Conservation (phyloP, 208 protist genomes). For the Trichomonas gallinae region DNA sequence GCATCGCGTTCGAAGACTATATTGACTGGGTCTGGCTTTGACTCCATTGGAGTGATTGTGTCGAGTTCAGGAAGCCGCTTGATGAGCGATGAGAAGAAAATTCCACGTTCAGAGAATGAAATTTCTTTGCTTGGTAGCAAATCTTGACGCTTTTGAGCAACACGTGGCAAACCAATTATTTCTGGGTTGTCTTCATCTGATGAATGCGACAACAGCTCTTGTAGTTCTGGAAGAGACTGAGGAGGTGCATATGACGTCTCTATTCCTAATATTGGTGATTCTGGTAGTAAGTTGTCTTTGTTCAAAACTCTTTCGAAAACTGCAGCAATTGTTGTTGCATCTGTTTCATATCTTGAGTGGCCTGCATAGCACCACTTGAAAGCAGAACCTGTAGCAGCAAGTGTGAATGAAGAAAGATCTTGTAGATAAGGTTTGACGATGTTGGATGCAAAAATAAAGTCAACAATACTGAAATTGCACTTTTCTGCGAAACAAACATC, state of each 20-base stretch:
- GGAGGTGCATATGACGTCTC: not conserved
- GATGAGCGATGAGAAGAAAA: not conserved
- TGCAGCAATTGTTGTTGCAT: not conserved
- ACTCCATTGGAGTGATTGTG: not conserved
- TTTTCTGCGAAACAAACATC: not conserved
- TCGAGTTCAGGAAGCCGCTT: not conserved
- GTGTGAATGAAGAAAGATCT: not conserved
- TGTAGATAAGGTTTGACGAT: not conserved
- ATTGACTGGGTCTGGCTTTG: not conserved
- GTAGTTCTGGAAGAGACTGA: not conserved
- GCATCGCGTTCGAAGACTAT: not conserved
- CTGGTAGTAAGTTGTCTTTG: not conserved
- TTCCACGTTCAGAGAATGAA: not conserved
- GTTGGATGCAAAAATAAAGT: not conserved
- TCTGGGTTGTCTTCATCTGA: not conserved
- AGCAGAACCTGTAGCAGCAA: not conserved
- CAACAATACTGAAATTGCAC: not conserved
- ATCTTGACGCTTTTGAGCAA: not conserved
- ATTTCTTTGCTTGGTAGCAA: not conserved
- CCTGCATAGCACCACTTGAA: not conserved
- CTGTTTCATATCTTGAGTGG: not conserved
- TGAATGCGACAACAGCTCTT: not conserved
- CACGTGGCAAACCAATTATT: not conserved
- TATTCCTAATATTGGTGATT: not conserved
- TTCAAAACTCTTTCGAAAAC: not conserved